Base-by-base conservation (phyloP, 1,284 basidiomycete genomes). In the Irpex lacteus region DNA sequence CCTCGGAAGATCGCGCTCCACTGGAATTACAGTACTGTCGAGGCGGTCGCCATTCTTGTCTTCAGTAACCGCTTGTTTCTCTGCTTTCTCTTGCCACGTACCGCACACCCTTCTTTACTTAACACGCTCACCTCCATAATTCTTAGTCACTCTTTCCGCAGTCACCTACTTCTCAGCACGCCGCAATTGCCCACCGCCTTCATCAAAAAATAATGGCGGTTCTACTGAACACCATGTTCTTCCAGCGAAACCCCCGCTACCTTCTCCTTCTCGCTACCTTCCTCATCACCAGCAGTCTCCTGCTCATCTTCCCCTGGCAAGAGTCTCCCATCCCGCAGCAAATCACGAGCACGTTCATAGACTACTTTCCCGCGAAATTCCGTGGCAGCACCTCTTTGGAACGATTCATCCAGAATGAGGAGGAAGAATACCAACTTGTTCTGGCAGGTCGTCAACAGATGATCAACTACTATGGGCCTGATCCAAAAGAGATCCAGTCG, bases 181-280 rank as follows among this genome's bases (percentile, higher is more conserved):
- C n/a, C n/a, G 3, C 40, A n/a, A 47, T n/a, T n/a, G 40, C n/a
- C 1, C 50, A 7, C 50, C n/a, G 50, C 18, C 18, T 18, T 9
- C 13, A 19, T 21, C 13, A 26, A 18, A n/a, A 53, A 60, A 60
- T 21, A 47, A 63, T 63, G 62, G 59, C 58, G 8, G 55, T 57
- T 26, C n/a, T 53, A 19, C 55, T 57, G 15, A 60, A 38, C 60
- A 60, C 56, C 32, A 26, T 26, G 47, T 62, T 66, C 34, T 38
- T 64, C 37, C 34, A 57, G 15, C 60, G 67, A 11, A 56, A 68
- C 40, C 67, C 67, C 15, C 67, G 67, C 18, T 68, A 66, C 34
- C 47, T 56, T 5, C 8, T 47, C 21, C 60, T 68, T 9, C 63
- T 68, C 18, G 56, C 47, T 47, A 19, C 66, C 32, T 53, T 65